These are phyloP conservation scores for Lentinula novae-zelandiae DNA, from an alignment of 1,284 basidiomycete genomes.

Conservation along the genomic window DNA sequence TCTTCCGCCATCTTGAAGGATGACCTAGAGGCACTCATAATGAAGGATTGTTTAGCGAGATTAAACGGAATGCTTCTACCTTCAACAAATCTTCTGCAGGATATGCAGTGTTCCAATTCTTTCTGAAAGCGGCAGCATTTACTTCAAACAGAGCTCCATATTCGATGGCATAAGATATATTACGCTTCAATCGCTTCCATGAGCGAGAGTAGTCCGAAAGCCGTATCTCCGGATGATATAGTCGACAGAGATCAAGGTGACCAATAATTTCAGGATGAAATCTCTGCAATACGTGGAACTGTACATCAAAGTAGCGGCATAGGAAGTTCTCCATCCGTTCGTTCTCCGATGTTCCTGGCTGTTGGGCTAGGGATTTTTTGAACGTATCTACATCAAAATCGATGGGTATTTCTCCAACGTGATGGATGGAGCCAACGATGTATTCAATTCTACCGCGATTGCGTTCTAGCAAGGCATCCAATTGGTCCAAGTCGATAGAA, in stretches of 20 bases:
- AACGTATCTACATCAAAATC: constrained; percentile 86
- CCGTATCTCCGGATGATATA: constrained; percentile 64
- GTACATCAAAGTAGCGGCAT: constrained; percentile 78
- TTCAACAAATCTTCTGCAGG: constrained; percentile 76
- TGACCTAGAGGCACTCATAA: constrained; percentile 47
- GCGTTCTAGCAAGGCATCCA: constrained; percentile 46
- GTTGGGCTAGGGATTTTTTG: constrained; percentile 51
- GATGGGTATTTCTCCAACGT: constrained; percentile 85
- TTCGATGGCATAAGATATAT: constrained; percentile 64
- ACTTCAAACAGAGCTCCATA: constrained; percentile 95
- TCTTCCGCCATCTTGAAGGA: constrained; percentile 63
- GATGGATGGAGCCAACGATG: constrained; percentile 92
- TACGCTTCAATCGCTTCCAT: constrained; percentile 70
- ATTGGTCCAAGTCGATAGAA: constrained; percentile 52
- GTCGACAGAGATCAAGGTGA: constrained; percentile 87
- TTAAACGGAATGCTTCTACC: constrained; percentile 34
- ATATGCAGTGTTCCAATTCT: constrained; percentile 81
- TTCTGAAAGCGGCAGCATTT: constrained; percentile 90
- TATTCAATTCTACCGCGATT: constrained; percentile 70
- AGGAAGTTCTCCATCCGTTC: constrained; percentile 47
- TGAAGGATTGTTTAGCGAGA: not conserved
- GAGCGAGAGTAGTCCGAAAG: constrained; percentile 55
- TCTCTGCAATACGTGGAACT: constrained; percentile 63
- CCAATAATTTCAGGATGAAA: constrained; percentile 90
- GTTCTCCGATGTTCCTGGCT: constrained; percentile 23